Evolutionary conservation across 192 early-diverging fungal genomes (phyloP).

Genomic region (Phlyctochytrium bullatum): DNA sequence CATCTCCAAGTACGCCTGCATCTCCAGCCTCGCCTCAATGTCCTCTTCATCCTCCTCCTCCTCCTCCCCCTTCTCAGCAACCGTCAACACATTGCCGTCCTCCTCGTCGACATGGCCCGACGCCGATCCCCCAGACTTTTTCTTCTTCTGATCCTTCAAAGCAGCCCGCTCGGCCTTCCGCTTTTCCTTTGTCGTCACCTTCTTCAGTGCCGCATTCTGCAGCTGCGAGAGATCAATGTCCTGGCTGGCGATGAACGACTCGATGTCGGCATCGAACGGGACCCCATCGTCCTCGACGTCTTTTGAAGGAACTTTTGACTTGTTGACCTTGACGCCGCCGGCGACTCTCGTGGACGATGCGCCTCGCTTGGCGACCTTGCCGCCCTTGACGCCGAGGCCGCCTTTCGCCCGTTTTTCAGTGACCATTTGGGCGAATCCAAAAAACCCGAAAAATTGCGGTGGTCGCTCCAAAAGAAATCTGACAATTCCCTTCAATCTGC

Average conservation of each 20-base stretch:
- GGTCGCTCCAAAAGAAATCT: too few species aligned
- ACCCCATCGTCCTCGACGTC: not conserved
- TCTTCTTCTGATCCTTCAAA: not conserved
- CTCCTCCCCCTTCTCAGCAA: conserved; percentile 9
- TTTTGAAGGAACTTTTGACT: too few species aligned
- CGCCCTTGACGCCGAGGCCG: too few species aligned
- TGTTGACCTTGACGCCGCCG: too few species aligned
- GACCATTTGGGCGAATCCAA: too few species aligned
- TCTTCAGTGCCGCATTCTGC: conserved; percentile 14
- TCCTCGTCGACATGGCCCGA: not conserved
- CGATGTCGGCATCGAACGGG: conserved; percentile 31
- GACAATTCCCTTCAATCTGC: too few species aligned
- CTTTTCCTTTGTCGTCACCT: conserved; percentile 28
- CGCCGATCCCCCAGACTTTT: not conserved
- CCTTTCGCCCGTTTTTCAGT: too few species aligned
- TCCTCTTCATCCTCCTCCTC: conserved; percentile 22
- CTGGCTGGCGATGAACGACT: conserved; percentile 12
- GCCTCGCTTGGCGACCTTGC: too few species aligned
- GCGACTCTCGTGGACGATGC: too few species aligned
- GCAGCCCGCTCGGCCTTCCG: conserved; percentile 2
- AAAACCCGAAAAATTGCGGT: too few species aligned
- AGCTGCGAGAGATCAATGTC: not conserved
- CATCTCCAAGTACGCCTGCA: conserved; percentile 23
- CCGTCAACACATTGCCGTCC: conserved; percentile 1
- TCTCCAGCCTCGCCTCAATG: conserved; percentile 14